Percentiles rank a stretch among this genome's conserved stretches.
Evolutionary conservation across 1,284 basidiomycete genomes (phyloP).

Genomic region (Phylloboletellus chloephorus): DNA sequence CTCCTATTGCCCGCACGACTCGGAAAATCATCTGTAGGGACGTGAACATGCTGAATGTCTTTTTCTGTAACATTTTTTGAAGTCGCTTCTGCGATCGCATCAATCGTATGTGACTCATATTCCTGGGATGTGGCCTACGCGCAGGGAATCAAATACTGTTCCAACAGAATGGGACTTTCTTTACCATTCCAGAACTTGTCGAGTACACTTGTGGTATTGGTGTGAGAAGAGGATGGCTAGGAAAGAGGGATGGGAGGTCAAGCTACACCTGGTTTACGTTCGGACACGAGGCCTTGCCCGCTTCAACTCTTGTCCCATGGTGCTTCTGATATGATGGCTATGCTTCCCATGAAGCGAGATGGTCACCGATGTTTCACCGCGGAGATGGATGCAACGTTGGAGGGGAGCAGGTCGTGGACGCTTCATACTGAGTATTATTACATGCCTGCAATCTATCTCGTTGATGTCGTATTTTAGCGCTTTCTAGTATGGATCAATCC

Average conservation of each 20-base stretch:
- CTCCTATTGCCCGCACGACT: too few species aligned
- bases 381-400: neutral
- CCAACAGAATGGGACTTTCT: neutral
- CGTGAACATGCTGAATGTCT: neutral
- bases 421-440: neutral
- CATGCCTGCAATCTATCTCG: neutral
- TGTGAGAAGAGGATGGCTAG: neutral
- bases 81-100: neutral
- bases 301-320: too few species aligned
- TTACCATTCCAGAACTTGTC: neutral
- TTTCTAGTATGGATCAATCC: conserved; percentile 12
- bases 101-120: neutral
- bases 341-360: neutral
- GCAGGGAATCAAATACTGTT: neutral
- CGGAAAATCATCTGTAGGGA: neutral
- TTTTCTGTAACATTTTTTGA: neutral
- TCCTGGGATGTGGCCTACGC: neutral
- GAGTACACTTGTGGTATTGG: neutral
- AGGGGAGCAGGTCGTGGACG: neutral
- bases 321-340: neutral
- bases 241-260: neutral
- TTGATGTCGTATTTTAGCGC: neutral
- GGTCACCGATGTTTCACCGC: neutral
- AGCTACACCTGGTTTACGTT: too few species aligned
- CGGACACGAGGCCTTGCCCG: too few species aligned